Evolutionary conservation across 768 basidiomycete genomes (phyloP), one percentile per base, ranked within the genome.

Genomic region (Coprinopsis cinerea): DNA sequence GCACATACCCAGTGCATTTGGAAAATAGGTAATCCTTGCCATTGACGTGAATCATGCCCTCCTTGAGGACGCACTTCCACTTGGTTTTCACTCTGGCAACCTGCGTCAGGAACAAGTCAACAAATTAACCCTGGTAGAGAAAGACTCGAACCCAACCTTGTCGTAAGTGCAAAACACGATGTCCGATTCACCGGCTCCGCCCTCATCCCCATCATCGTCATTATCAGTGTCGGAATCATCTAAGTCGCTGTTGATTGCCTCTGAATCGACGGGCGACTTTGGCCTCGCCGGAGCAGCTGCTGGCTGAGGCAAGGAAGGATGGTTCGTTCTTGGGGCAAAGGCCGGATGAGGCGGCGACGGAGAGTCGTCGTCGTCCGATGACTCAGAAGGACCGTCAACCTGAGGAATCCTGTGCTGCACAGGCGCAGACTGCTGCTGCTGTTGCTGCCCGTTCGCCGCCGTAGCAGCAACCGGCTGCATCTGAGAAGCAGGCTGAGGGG

Each of bases 21-120:
- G 89, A 81, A 62, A 99, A 99, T 14, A 99, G 78, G 69, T 98
- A 99, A 61, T 99, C 96, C 60, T 89, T 92, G 25, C 95, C 95
- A 56, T 96, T 96, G 57, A 96, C 81, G 58, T 92, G 90, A 55
- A 97, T 89, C 85, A 98, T 92, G 2, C 96, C 96, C 56, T 98
- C 96, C 68, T 96, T 96, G 45, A 99, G 77, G 20, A 91, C 83
- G 53, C 93, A 94, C 74, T 98, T 99, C 96, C 96, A 99, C 72
- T 98, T 99, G 72, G 96, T 98, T 72, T 98, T 99, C 22, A 98
- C 95, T n/a, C 96, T 79, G 37, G 94, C 92, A 28, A 98, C 95
- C 94, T 98, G 57, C n/a, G n/a, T 25, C 26, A 36, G 1, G 15
- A 32, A 44, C 17, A 40, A 51, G 26, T 37, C 23, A 49, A 49